Conservation (phyloP, 306 rosid species). For the Corylus avellana region DNA sequence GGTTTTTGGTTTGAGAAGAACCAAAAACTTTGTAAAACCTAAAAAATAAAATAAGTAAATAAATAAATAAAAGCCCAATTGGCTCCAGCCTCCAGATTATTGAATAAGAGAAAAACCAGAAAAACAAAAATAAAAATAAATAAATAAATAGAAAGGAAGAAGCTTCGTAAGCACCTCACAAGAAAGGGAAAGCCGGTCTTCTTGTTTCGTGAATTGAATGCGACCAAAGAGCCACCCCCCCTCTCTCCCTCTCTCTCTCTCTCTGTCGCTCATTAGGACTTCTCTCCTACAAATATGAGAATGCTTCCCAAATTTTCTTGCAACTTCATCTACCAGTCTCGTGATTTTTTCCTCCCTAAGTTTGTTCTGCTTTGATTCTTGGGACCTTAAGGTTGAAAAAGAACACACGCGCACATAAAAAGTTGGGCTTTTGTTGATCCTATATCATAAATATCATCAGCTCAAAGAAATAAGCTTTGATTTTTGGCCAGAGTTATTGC, state of each 20-base stretch:
- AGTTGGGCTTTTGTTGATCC: slow-evolving; percentile 10
- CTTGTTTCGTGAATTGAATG: slow-evolving; percentile 50
- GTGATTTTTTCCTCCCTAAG: slow-evolving; percentile 34
- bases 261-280: slow-evolving; percentile 13
- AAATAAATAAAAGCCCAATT: no score
- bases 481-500: slow-evolving; percentile 18
- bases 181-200: slow-evolving; percentile 56
- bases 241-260: slow-evolving; percentile 1
- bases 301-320: slow-evolving; percentile 37
- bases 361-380: slow-evolving; percentile 28
- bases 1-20: not conserved
- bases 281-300: slow-evolving; percentile 66
- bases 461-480: slow-evolving; percentile 8
- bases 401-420: not conserved
- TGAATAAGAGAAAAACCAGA: not conserved
- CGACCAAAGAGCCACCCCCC: slow-evolving; percentile 46
- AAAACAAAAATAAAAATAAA: not conserved
- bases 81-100: no score
- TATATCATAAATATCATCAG: not conserved
- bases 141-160: slow-evolving; percentile 33
- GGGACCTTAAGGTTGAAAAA: slow-evolving; percentile 31
- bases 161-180: slow-evolving; percentile 50
- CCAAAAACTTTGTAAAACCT: not conserved
- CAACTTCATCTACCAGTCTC: slow-evolving; percentile 37
- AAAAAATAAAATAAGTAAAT: no score